These are phyloP conservation scores for Leptographium procerum DNA, from an alignment of 2,329 filamentous ascomycete species.

Conservation along the genomic window DNA sequence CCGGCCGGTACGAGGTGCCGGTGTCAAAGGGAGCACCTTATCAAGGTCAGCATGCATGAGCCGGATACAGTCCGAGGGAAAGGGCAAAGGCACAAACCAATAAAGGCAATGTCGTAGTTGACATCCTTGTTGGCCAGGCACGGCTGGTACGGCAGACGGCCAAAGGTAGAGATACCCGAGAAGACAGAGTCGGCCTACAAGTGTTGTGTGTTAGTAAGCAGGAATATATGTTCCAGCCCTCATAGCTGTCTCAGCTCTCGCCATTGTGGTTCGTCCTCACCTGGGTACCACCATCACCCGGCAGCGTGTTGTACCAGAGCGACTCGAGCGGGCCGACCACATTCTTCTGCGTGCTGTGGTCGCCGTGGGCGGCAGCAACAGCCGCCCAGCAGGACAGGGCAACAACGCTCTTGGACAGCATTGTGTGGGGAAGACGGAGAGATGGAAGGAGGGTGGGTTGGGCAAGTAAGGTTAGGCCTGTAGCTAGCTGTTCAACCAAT, in stretches of 20 bases:
- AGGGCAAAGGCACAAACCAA: slow-evolving; percentile 38
- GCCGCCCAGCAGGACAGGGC: slow-evolving; percentile 32
- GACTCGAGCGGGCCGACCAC: slow-evolving; percentile 59
- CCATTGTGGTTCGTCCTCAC: slow-evolving; percentile 26
- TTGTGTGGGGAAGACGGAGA: background rate
- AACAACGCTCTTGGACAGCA: slow-evolving; percentile 6
- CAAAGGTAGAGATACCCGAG: slow-evolving; percentile 79
- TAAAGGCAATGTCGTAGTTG: slow-evolving; percentile 76
- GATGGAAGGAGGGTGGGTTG: background rate
- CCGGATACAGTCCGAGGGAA: background rate
- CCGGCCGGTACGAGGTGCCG: slow-evolving; percentile 73
- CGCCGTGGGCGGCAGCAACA: slow-evolving; percentile 46
- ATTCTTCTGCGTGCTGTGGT: slow-evolving; percentile 43
- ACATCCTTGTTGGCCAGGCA: slow-evolving; percentile 60
- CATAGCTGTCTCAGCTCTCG: background rate
- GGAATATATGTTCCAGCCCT: background rate
- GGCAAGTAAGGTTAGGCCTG: too few species aligned
- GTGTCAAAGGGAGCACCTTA: slow-evolving; percentile 77
- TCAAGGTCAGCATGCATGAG: background rate
- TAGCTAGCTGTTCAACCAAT: too few species aligned
- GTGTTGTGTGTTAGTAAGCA: background rate
- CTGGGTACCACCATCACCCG: slow-evolving; percentile 76
- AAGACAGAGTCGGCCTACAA: slow-evolving; percentile 73
- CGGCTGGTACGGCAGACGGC: slow-evolving; percentile 64
- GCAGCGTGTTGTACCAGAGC: slow-evolving; percentile 73